Percentiles rank a stretch among this genome's conserved stretches.
phyloP scores from a whole-genome alignment of 495 filamentous ascomycete species.

The Daldinia bambusicola region DNA sequence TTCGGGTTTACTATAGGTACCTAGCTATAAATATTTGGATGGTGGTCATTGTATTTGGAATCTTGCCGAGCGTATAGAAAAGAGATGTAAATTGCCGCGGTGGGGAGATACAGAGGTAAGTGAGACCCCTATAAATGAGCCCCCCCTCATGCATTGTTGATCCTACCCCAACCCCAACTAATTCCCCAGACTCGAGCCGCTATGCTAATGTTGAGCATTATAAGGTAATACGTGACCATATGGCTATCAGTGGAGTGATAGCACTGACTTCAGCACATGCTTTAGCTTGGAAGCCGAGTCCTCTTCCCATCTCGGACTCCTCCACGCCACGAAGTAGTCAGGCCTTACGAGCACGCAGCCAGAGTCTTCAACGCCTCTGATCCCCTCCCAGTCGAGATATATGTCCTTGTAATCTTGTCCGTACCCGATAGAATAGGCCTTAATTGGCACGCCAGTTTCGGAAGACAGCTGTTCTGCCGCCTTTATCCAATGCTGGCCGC shows the following conservation, averaged over 20 bases:
- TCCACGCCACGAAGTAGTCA: constrained; percentile 3
- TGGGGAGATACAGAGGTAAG: not conserved
- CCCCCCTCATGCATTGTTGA: not conserved
- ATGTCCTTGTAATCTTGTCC: constrained; percentile 1
- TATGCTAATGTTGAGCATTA: too few species aligned
- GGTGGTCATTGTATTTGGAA: too few species aligned
- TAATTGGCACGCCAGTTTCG: not conserved
- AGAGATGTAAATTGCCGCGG: not conserved
- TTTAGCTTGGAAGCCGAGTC: not conserved
- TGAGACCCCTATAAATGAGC: not conserved
- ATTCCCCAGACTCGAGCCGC: not conserved
- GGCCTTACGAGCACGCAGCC: not conserved
- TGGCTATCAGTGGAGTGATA: not conserved
- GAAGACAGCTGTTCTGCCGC: not conserved
- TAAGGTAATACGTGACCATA: not conserved
- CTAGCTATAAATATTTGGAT: too few species aligned
- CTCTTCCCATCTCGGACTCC: not conserved
- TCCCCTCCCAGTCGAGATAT: not conserved
- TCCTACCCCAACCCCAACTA: not conserved
- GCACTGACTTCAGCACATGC: not conserved
- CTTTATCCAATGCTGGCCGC: not conserved
- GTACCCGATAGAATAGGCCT: not conserved
- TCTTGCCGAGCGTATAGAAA: not conserved
- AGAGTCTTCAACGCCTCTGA: not conserved
- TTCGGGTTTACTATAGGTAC: too few species aligned